These are phyloP conservation scores for Cantharellus cinnabarinus DNA, from an alignment of 768 basidiomycete species.

Conservation along the genomic window DNA sequence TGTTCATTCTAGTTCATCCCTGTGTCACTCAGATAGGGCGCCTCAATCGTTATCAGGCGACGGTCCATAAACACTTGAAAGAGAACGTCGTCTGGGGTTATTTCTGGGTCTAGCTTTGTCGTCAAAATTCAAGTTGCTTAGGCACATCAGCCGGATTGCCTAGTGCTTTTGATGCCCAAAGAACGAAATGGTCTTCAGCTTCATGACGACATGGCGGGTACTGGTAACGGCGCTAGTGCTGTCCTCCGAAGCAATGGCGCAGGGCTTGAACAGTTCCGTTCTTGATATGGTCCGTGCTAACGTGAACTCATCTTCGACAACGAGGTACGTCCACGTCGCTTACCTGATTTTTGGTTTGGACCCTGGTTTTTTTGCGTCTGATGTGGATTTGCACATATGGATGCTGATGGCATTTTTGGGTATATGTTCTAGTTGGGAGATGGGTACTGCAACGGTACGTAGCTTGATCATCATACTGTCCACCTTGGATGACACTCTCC, in stretches of 20 bases:
- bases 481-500: not conserved
- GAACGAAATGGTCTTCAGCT: too few species aligned
- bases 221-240: not conserved
- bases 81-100: too few species aligned
- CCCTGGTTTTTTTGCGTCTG: not conserved
- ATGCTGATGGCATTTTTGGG: not conserved
- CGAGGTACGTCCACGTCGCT: not conserved
- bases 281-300: not conserved
- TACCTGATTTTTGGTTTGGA: not conserved
- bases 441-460: constrained; percentile 9
- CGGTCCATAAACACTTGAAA: too few species aligned
- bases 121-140: too few species aligned
- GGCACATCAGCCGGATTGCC: too few species aligned
- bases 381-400: not conserved
- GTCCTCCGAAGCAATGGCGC: not conserved
- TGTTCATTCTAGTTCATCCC: too few species aligned
- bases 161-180: too few species aligned
- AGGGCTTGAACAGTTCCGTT: not conserved
- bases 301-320: not conserved
- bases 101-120: too few species aligned
- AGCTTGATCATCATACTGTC: not conserved
- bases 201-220: not conserved
- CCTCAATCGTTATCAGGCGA: too few species aligned
- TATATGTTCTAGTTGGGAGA: constrained; percentile 11
- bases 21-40: too few species aligned